A percentile compares a stretch with the other conserved stretches of the same genome.
These are phyloP conservation scores for Tuber melanosporum DNA, from an alignment of 495 filamentous ascomycete species.

Conservation along the genomic window DNA sequence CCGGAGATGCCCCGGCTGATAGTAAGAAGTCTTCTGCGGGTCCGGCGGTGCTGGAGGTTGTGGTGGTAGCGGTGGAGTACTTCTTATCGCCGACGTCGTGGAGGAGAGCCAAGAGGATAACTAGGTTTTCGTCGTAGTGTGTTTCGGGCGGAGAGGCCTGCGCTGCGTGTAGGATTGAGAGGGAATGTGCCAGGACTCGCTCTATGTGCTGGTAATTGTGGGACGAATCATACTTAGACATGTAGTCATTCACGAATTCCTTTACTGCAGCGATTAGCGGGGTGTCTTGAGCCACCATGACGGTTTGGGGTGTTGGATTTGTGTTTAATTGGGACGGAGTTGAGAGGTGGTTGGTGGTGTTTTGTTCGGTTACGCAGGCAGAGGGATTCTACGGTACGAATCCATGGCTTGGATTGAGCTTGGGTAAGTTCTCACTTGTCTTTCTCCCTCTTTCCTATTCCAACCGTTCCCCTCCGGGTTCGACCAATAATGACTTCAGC, in stretches of 20 bases:
- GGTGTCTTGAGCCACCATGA: not conserved
- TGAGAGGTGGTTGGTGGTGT: not conserved
- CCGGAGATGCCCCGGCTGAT: conserved; percentile 49
- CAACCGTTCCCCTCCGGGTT: not conserved
- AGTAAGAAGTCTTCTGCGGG: conserved; percentile 53
- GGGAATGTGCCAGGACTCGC: conserved; percentile 68
- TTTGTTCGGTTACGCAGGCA: not conserved
- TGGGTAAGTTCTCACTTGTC: not conserved
- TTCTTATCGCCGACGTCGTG: conserved; percentile 88
- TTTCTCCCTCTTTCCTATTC: not conserved
- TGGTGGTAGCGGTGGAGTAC: conserved; percentile 49
- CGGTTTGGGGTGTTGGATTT: not conserved
- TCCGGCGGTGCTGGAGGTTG: conserved; percentile 11
- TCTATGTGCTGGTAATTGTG: conserved; percentile 80
- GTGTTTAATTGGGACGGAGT: not conserved
- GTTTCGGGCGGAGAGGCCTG: conserved; percentile 32
- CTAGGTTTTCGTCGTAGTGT: conserved; percentile 50
- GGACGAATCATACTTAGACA: conserved; percentile 74
- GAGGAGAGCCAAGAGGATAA: conserved; percentile 68
- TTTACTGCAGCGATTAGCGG: conserved; percentile 23
- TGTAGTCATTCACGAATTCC: conserved; percentile 49
- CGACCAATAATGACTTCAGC: not conserved
- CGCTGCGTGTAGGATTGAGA: conserved; percentile 48
- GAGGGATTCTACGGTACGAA: not conserved
- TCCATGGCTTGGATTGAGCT: not conserved